phyloP scores from a whole-genome alignment of 768 basidiomycete genomes.

The Lentinula boryana region DNA sequence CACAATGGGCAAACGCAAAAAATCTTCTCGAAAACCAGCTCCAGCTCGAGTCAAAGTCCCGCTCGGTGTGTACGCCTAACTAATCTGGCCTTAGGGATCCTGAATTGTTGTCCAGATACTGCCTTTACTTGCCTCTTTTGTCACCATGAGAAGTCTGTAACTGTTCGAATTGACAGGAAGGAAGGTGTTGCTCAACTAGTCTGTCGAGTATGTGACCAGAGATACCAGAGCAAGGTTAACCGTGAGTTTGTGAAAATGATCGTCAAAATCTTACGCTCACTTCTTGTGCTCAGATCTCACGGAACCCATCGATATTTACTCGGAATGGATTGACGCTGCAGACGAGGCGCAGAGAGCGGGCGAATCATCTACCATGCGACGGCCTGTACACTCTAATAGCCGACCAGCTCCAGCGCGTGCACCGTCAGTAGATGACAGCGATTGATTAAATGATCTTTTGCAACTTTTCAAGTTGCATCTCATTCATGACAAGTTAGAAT shows the following conservation, averaged over 20 bases:
- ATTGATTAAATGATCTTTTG: constrained; percentile 31
- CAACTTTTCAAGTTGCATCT: not conserved
- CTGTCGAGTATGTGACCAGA: constrained; percentile 82
- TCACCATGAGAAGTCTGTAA: constrained; percentile 86
- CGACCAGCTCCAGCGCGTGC: constrained; percentile 32
- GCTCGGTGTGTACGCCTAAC: constrained; percentile 46
- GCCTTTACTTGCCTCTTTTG: constrained; percentile 86
- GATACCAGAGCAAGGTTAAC: constrained; percentile 83
- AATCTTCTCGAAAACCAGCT: constrained; percentile 77
- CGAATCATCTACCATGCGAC: constrained; percentile 38
- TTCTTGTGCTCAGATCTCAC: constrained; percentile 56
- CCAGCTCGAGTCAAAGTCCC: constrained; percentile 63
- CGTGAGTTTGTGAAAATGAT: constrained; percentile 44
- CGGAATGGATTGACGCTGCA: constrained; percentile 88
- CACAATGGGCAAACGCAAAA: constrained; percentile 86
- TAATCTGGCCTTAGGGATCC: not conserved
- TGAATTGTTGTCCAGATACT: constrained; percentile 44
- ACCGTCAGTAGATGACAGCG: constrained; percentile 39
- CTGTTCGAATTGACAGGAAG: constrained; percentile 79
- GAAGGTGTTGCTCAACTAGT: constrained; percentile 76
- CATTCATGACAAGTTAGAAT: not conserved
- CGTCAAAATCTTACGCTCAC: constrained; percentile 3
- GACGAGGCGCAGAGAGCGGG: constrained; percentile 66
- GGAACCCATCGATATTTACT: constrained; percentile 85
- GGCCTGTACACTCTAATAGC: constrained; percentile 56